These are phyloP conservation scores for Aegilops sharonensis DNA, from an alignment of 176 grass and related monocot genomes.

Conservation along the genomic window DNA sequence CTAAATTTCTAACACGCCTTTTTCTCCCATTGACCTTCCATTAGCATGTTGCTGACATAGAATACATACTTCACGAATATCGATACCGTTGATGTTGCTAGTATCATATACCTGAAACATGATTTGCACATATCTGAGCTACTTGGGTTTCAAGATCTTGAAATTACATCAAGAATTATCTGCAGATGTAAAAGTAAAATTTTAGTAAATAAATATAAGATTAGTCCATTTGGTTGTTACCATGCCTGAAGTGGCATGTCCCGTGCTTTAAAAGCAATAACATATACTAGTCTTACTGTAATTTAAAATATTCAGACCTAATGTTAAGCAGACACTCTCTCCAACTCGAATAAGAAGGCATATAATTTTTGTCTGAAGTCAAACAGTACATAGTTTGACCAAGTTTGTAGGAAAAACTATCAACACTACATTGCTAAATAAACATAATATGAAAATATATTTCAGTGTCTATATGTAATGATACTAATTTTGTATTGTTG, in stretches of 20 bases:
- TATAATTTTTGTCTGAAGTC: background rate
- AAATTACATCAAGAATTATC: slow-evolving; percentile 10
- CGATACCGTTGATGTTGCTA: slow-evolving; percentile 78
- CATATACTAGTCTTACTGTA: background rate
- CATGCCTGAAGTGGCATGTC: background rate
- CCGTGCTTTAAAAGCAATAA: background rate
- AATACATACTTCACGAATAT: slow-evolving; percentile 94
- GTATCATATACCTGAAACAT: slow-evolving; percentile 83
- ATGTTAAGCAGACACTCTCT: background rate
- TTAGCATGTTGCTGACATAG: slow-evolving; percentile 92
- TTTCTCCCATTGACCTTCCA: slow-evolving; percentile 96
- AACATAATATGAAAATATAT: too few species aligned
- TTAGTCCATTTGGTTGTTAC: background rate
- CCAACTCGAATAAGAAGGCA: too few species aligned
- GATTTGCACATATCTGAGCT: slow-evolving; percentile 23
- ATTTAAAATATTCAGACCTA: background rate
- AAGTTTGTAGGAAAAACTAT: too few species aligned
- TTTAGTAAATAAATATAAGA: background rate
- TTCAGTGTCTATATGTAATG: too few species aligned
- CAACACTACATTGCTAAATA: too few species aligned
- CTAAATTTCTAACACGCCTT: slow-evolving; percentile 39
- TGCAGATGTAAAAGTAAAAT: background rate
- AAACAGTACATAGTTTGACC: too few species aligned
- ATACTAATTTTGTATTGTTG: too few species aligned
- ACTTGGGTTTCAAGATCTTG: background rate